phyloP scores from a whole-genome alignment of 139 green algal genomes.

The Ettlia oleoabundans region DNA sequence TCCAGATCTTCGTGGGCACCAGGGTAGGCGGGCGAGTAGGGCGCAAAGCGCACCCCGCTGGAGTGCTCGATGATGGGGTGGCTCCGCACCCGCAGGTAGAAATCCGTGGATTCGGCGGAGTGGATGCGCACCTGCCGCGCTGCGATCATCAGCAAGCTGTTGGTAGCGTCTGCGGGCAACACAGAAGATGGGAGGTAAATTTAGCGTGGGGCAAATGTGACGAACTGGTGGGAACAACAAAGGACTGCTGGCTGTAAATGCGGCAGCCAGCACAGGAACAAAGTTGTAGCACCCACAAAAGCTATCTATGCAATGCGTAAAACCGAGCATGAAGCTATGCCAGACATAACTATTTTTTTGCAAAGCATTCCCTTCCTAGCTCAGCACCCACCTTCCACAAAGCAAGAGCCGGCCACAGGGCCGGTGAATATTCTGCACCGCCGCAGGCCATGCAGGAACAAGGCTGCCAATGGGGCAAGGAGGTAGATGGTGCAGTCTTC shows the following conservation, averaged over 20 bases:
- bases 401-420: conserved; percentile 67
- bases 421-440: conserved; percentile 59
- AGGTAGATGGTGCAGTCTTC: conserved; percentile 66
- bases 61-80: conserved; percentile 86
- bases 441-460: conserved; percentile 59
- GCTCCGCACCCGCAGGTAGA: conserved; percentile 72
- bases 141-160: conserved; percentile 24
- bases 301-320: too few species aligned
- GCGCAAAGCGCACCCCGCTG: conserved; percentile 68
- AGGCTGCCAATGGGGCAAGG: conserved; percentile 58
- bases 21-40: conserved; percentile 42
- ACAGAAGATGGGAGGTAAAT: neutral
- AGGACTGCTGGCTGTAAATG: too few species aligned
- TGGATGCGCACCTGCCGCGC: conserved; percentile 69
- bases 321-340: too few species aligned
- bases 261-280: too few species aligned
- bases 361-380: too few species aligned
- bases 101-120: conserved; percentile 47
- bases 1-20: conserved; percentile 33
- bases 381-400: conserved; percentile 64
- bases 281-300: too few species aligned
- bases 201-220: too few species aligned
- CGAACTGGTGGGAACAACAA: too few species aligned
- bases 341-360: too few species aligned
- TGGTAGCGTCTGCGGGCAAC: neutral